A percentile compares a stretch with the other conserved stretches of the same genome.
These are phyloP conservation scores for Noccaea bulbosa DNA, from an alignment of 345 rosid genomes.

Conservation along the genomic window DNA sequence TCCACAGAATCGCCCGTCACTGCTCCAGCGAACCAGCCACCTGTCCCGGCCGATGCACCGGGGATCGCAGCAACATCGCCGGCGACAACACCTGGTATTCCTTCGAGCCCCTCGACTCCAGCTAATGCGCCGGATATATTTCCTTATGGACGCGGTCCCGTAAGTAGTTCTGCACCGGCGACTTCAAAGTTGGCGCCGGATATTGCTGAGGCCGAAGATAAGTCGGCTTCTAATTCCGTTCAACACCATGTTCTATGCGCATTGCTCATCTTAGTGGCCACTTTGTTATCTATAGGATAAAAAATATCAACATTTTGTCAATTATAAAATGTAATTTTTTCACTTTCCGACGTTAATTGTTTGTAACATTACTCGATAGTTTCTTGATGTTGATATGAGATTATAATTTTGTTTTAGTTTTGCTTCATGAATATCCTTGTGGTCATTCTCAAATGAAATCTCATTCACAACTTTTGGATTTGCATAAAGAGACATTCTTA, in stretches of 20 bases:
- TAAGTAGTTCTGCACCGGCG: slow-evolving; percentile 32
- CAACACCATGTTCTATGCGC: slow-evolving; percentile 35
- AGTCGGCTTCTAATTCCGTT: slow-evolving; percentile 49
- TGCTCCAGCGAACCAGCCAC: slow-evolving; percentile 35
- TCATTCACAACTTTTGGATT: neutral
- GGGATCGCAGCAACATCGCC: slow-evolving; percentile 41
- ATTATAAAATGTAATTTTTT: neutral
- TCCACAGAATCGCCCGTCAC: slow-evolving; percentile 16
- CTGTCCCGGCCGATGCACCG: slow-evolving; percentile 48
- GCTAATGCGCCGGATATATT: slow-evolving; percentile 53
- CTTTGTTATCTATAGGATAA: neutral
- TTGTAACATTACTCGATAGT: neutral
- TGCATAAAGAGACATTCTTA: neutral
- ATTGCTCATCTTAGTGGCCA: slow-evolving; percentile 36
- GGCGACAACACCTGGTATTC: slow-evolving; percentile 45
- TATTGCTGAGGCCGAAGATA: slow-evolving; percentile 41
- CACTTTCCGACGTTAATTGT: neutral
- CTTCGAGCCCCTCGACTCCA: slow-evolving; percentile 58
- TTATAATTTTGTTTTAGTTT: neutral
- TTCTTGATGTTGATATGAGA: neutral
- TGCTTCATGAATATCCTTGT: too few relatives aligned
- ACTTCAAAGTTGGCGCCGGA: slow-evolving; percentile 44
- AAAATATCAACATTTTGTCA: neutral
- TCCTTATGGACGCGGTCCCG: slow-evolving; percentile 57
- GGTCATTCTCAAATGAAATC: neutral